A percentile compares a stretch with the other conserved stretches of the same genome.
Conservation (phyloP, 495 filamentous ascomycete genomes). For the Peziza echinospora region DNA sequence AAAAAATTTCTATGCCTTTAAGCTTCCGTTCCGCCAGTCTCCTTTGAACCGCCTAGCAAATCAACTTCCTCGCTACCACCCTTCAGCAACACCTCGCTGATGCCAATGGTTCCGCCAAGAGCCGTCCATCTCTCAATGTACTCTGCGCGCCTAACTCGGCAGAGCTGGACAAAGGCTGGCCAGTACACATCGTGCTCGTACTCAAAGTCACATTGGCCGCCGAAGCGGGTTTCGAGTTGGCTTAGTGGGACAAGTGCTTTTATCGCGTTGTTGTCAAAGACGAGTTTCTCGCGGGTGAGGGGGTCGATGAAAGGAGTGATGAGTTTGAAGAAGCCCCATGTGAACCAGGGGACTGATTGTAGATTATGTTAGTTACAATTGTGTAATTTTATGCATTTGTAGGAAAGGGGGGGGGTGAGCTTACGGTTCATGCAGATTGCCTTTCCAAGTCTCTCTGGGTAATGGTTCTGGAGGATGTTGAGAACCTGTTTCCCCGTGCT, state of each 20-base stretch:
- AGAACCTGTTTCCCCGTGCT: constrained; percentile 58
- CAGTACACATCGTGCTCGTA: constrained; percentile 80
- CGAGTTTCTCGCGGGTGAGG: constrained; percentile 69
- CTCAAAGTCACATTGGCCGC: constrained; percentile 50
- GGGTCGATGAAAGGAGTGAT: constrained; percentile 95
- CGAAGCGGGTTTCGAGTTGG: constrained; percentile 53
- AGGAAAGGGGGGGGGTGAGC: constrained; percentile 7
- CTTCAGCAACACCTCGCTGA: constrained; percentile 61
- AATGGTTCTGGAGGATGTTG: constrained; percentile 78
- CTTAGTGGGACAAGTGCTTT: constrained; percentile 62
- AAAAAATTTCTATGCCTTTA: no score
- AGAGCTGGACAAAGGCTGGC: constrained; percentile 55
- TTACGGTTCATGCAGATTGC: constrained; percentile 71
- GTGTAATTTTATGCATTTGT: neutral
- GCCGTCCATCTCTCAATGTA: constrained; percentile 50
- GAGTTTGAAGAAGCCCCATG: constrained; percentile 80
- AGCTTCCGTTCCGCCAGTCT: no score
- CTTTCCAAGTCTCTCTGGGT: constrained; percentile 76
- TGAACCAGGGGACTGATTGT: constrained; percentile 55
- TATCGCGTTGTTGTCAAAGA: constrained; percentile 39
- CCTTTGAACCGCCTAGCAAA: no score
- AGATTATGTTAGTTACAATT: constrained; percentile 1
- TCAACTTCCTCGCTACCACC: constrained; percentile 29
- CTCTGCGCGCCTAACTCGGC: constrained; percentile 34
- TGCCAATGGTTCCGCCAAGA: constrained; percentile 58